Conservation (phyloP, 352 stramenopile species). For the Pythium utonaiense region DNA sequence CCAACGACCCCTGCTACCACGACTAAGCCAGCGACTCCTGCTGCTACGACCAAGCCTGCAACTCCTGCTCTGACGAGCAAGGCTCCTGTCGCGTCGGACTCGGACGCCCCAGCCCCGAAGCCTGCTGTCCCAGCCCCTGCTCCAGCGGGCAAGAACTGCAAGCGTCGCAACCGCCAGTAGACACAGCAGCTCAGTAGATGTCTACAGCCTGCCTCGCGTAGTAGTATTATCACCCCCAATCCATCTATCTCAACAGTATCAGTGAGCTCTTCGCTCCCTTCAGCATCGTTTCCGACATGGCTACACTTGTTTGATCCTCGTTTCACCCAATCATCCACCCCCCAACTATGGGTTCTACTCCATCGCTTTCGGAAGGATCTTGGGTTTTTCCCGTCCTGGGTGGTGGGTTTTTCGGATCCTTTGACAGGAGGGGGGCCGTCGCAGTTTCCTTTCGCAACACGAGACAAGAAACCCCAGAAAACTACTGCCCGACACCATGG, state of each 20-base stretch:
- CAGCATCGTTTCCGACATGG: background rate
- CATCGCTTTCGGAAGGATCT: background rate
- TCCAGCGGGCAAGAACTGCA: background rate
- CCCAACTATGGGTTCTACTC: background rate
- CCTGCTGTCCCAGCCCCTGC: background rate
- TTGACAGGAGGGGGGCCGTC: background rate
- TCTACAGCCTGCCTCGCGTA: too few relatives aligned
- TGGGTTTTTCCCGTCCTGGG: background rate
- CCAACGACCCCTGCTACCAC: slow-evolving; percentile 1
- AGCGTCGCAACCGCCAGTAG: slow-evolving; percentile 1
- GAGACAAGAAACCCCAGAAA: slow-evolving; percentile 13
- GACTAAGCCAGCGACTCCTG: background rate
- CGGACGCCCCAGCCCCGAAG: background rate
- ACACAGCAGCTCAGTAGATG: too few relatives aligned
- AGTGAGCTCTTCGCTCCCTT: too few relatives aligned
- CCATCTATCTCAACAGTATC: too few relatives aligned
- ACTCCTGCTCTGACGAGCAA: background rate
- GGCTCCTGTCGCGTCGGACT: background rate
- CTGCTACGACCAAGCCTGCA: background rate
- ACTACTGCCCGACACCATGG: slow-evolving; percentile 33
- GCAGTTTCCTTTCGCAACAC: slow-evolving; percentile 1
- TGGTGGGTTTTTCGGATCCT: slow-evolving; percentile 1
- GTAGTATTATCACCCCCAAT: background rate
- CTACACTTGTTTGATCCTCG: background rate
- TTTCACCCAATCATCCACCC: background rate